Conservation (phyloP, 2,329 filamentous ascomycete genomes). For the Cucurbitaria berberidis region DNA sequence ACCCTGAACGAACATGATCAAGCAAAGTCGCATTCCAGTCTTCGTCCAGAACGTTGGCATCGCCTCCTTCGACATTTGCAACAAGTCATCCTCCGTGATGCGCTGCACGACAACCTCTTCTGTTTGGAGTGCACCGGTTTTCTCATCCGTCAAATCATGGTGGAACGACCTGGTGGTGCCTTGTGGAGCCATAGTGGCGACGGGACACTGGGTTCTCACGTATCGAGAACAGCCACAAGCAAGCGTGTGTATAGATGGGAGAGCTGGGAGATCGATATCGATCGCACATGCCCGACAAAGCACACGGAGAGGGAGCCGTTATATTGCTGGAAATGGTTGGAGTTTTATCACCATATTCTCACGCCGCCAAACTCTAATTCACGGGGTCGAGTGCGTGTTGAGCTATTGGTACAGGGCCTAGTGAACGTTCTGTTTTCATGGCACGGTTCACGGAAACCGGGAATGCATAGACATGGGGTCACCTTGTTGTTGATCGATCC, state of each 20-base stretch:
- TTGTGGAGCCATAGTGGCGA: constrained; percentile 5
- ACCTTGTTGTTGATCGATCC: constrained; percentile 6
- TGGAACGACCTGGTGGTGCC: constrained; percentile 14
- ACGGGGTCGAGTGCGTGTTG: background rate
- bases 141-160: constrained; percentile 15
- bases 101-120: constrained; percentile 55
- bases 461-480: constrained; percentile 4
- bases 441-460: background rate
- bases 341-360: background rate
- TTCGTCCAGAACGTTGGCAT: constrained; percentile 49
- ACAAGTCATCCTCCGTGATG: constrained; percentile 56
- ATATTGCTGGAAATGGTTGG: background rate
- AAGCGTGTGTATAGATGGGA: background rate
- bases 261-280: background rate
- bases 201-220: background rate
- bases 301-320: background rate
- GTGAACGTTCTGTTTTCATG: background rate
- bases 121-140: constrained; percentile 36
- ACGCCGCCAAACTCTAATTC: background rate
- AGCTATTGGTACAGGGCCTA: background rate
- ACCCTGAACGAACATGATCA: constrained; percentile 56
- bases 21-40: constrained; percentile 50
- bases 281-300: background rate
- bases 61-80: constrained; percentile 51
- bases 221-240: background rate